Conservation (phyloP, 2,329 filamentous ascomycete genomes). For the Pochonia chlamydosporia region DNA sequence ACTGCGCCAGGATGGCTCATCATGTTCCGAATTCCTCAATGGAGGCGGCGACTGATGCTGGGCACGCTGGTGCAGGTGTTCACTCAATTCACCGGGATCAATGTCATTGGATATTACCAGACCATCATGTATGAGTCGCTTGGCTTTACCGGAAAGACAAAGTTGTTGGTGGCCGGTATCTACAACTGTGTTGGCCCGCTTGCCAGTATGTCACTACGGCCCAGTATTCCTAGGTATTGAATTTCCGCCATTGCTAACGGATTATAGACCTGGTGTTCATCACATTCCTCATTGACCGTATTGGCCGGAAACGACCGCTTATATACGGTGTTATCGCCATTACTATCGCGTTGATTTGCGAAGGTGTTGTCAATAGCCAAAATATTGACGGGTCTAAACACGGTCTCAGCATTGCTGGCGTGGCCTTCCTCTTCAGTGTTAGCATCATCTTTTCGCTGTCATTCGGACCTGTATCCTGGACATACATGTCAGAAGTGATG, state of each 20-base stretch:
- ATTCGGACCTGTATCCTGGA: constrained; percentile 48
- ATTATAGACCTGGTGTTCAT: constrained; percentile 47
- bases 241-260: neutral
- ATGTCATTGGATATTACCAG: constrained; percentile 54
- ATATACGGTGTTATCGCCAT: constrained; percentile 56
- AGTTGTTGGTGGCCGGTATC: constrained; percentile 51
- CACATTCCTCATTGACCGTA: constrained; percentile 51
- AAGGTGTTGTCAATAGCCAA: constrained; percentile 48
- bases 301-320: constrained; percentile 60
- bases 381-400: constrained; percentile 30
- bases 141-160: constrained; percentile 41
- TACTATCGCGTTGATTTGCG: constrained; percentile 50
- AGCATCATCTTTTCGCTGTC: constrained; percentile 46
- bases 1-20: constrained; percentile 39
- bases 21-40: constrained; percentile 50
- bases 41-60: constrained; percentile 51
- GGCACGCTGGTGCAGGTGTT: constrained; percentile 55
- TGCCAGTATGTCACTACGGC: constrained; percentile 25
- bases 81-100: constrained; percentile 52
- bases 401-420: constrained; percentile 47
- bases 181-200: constrained; percentile 55
- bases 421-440: constrained; percentile 54
- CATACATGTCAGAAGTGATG: constrained; percentile 58
- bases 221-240: no score
- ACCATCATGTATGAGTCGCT: constrained; percentile 47